phyloP scores from a whole-genome alignment of 148 eudicot genomes.

The Fagopyrum homotropicum region DNA sequence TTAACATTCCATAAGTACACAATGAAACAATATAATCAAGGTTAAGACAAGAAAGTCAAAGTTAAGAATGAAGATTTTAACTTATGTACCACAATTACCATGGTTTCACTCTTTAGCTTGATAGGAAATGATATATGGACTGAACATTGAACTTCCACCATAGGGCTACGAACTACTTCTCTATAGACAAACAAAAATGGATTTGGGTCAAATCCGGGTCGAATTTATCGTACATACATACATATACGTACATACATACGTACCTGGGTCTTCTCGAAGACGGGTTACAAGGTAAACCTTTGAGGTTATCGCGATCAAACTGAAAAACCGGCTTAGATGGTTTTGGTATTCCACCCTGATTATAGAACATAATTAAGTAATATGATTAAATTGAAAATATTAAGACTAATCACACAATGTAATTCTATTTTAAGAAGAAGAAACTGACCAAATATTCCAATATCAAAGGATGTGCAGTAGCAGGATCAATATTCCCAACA shows the following conservation, averaged over 20 bases:
- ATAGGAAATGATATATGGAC: constrained; percentile 78
- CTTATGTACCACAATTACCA: constrained; percentile 21
- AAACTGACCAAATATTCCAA: constrained; percentile 71
- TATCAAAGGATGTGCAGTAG: constrained; percentile 48
- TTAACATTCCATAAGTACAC: background rate
- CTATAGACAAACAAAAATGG: background rate
- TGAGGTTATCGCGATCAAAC: constrained; percentile 68
- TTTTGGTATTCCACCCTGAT: constrained; percentile 84
- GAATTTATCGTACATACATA: background rate
- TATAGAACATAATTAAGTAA: background rate
- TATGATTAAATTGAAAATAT: background rate
- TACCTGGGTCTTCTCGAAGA: constrained; percentile 55
- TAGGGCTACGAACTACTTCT: constrained; percentile 79
- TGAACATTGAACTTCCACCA: constrained; percentile 95
- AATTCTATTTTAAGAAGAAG: background rate
- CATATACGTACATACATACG: constrained; percentile 14
- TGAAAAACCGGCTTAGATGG: constrained; percentile 50
- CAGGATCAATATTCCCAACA: constrained; percentile 74
- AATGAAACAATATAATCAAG: background rate
- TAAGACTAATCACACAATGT: background rate
- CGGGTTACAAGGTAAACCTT: constrained; percentile 73
- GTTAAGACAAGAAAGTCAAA: background rate
- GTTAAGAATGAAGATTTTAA: background rate
- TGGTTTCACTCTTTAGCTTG: constrained; percentile 57
- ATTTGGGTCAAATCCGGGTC: no score